Conservation (phyloP, 208 protist species). For the Leishmania tarentolae region DNA sequence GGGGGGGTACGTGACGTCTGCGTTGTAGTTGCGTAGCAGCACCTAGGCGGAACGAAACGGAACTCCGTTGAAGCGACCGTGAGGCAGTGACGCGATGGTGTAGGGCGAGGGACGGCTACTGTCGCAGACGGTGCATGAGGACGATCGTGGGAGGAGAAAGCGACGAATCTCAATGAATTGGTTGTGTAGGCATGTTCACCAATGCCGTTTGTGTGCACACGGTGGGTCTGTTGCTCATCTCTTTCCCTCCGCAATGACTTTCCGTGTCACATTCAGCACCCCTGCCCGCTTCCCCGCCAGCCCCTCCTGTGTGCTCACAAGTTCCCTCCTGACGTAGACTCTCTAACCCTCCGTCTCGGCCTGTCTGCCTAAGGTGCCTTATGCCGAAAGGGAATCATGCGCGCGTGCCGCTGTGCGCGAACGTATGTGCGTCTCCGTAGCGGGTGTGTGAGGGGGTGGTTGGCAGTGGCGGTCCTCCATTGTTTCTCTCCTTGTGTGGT, state of each 20-base stretch:
- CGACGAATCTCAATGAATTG: neutral
- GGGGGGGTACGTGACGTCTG: neutral
- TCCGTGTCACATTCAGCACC: neutral
- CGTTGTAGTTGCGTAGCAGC: neutral
- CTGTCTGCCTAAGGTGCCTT: neutral
- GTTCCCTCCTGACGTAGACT: neutral
- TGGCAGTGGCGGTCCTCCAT: neutral
- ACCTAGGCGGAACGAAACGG: too few species aligned
- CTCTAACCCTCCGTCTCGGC: neutral
- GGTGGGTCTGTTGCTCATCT: neutral
- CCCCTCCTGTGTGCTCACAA: too few species aligned
- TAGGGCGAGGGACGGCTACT: neutral
- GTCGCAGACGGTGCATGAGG: neutral
- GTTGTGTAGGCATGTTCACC: neutral
- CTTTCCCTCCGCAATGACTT: neutral
- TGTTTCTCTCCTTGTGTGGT: neutral
- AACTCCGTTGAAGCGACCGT: neutral
- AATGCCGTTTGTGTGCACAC: neutral
- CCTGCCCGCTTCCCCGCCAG: neutral
- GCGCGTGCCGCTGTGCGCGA: neutral
- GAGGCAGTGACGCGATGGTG: neutral
- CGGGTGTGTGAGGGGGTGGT: neutral
- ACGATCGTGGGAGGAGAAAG: neutral
- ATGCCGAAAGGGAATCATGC: neutral
- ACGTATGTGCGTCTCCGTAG: neutral